A percentile compares a stretch with the other conserved stretches of the same genome.
Conservation (phyloP, 768 basidiomycete genomes). For the Ramaria rubella region DNA sequence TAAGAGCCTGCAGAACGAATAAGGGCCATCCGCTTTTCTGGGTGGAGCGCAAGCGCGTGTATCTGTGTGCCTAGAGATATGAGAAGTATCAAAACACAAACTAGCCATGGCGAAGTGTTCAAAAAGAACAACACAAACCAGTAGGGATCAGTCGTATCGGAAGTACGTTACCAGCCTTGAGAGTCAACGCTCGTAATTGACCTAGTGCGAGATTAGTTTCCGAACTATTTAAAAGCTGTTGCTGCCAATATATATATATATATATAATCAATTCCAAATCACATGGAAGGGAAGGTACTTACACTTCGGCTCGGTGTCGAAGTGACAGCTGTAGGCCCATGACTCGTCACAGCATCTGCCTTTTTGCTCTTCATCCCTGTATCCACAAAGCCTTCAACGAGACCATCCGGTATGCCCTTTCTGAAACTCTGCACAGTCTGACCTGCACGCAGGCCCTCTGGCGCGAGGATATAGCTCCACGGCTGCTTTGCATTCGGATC, state of each 20-base stretch:
- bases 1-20: conserved; percentile 87
- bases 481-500: conserved; percentile 45
- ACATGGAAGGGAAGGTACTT: not conserved
- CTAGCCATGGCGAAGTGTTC: not conserved
- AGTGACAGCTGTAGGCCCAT: not conserved
- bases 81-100: not conserved
- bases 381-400: conserved; percentile 47
- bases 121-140: conserved; percentile 25
- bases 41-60: conserved; percentile 75
- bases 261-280: not conserved
- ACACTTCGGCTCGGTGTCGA: not conserved
- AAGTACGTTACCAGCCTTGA: conserved; percentile 90
- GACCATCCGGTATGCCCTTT: conserved; percentile 69
- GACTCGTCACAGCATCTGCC: not conserved
- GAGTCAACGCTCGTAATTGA: conserved; percentile 71
- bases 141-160: conserved; percentile 86
- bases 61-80: conserved; percentile 56
- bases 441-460: conserved; percentile 83
- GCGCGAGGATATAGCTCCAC: conserved; percentile 91
- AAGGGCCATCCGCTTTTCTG: conserved; percentile 70
- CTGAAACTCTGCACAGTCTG: conserved; percentile 84
- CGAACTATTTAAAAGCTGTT: conserved; percentile 10
- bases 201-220: conserved; percentile 57
- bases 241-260: not conserved
- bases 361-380: not conserved